phyloP scores from a whole-genome alignment of 176 grass and related monocot genomes.

The Triticum aestivum region IWGSC_CS_RefSeq_v2.1 NC_057801.1:379265632-379266131 shows the following conservation, averaged over 20 bases:
- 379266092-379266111: no score
- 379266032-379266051: no score
- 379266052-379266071: no score
- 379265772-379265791: not conserved
- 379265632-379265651: not conserved
- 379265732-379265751: not conserved
- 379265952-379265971: no score
- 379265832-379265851: not conserved
- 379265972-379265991: no score
- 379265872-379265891: not conserved
- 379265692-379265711: not conserved
- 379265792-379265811: not conserved
- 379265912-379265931: not conserved
- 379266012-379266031: no score
- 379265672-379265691: not conserved
- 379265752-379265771: not conserved
- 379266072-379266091: no score
- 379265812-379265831: not conserved
- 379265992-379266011: no score
- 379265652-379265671: not conserved
- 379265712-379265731: not conserved
- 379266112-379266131: no score
- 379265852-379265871: not conserved
- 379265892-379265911: not conserved
- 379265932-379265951: no score